Conservation (phyloP, 805 yeast genomes). For the Sugiyamaella boreocaroliniensis region DNA sequence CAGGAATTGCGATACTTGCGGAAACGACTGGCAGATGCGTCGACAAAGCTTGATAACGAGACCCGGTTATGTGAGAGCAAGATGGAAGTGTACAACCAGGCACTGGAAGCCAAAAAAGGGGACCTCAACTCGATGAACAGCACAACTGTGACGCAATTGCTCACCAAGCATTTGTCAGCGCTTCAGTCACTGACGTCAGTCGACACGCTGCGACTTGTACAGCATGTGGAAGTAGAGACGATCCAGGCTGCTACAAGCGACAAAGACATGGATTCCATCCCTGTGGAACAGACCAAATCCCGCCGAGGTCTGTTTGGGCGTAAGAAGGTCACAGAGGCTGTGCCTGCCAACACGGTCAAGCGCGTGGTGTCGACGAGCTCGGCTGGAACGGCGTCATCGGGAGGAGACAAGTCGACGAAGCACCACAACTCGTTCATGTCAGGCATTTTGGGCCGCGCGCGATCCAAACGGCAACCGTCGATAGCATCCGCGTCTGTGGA, state of each 20-base stretch:
- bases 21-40: constrained; percentile 31
- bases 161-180: constrained; percentile 40
- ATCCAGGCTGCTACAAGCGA: constrained; percentile 81
- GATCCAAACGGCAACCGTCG: not conserved
- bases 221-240: constrained; percentile 85
- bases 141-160: constrained; percentile 23
- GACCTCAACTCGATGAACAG: constrained; percentile 35
- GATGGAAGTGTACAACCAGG: constrained; percentile 20
- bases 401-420: not conserved
- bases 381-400: constrained; percentile 2
- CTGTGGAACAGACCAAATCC: constrained; percentile 39
- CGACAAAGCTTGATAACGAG: constrained; percentile 22
- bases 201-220: constrained; percentile 65
- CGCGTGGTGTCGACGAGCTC: not conserved
- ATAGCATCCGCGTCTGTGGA: not conserved
- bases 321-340: constrained; percentile 17
- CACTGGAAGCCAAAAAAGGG: constrained; percentile 31
- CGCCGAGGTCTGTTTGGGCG: constrained; percentile 51
- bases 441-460: constrained; percentile 12
- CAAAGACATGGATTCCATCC: constrained; percentile 33
- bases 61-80: constrained; percentile 11
- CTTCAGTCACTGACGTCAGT: constrained; percentile 60
- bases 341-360: not conserved
- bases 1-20: constrained; percentile 30
- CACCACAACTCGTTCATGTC: constrained; percentile 11